Conservation (phyloP, 192 early-diverging fungal species). For the Coemansia sp. region DNA sequence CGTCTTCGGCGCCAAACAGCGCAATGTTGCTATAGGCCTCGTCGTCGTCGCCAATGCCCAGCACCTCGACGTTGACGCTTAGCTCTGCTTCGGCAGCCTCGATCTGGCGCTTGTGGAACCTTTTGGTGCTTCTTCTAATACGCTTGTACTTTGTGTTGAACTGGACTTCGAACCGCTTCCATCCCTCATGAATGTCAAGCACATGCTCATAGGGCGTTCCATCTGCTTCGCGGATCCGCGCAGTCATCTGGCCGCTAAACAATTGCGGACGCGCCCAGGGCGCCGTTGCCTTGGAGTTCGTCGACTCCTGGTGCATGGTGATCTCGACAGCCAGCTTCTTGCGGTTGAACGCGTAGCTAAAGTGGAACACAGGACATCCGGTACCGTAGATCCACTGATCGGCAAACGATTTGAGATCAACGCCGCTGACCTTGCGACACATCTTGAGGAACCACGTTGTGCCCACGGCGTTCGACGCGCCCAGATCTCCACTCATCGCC, state of each 20-base stretch:
- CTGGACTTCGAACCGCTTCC: constrained; percentile 80
- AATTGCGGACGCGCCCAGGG: constrained; percentile 46
- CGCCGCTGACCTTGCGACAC: constrained; percentile 83
- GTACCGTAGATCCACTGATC: constrained; percentile 94
- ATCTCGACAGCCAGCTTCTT: constrained; percentile 97
- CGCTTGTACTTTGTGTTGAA: constrained; percentile 99
- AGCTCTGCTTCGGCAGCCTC: constrained; percentile 61
- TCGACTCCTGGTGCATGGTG: constrained; percentile 68
- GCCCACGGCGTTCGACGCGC: constrained; percentile 55
- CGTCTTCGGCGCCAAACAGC: constrained; percentile 58
- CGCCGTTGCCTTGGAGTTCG: constrained; percentile 54
- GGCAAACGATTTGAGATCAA: constrained; percentile 76
- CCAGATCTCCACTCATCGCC: constrained; percentile 67
- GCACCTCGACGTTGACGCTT: constrained; percentile 48
- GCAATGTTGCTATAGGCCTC: constrained; percentile 46
- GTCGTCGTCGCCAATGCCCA: constrained; percentile 49
- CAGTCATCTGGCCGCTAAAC: constrained; percentile 64
- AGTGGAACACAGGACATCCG: constrained; percentile 84
- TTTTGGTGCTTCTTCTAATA: constrained; percentile 76
- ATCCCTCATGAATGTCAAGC: constrained; percentile 71
- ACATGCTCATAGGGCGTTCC: constrained; percentile 81
- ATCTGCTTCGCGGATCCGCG: constrained; percentile 78
- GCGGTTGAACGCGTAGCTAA: constrained; percentile 83
- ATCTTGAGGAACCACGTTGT: constrained; percentile 74
- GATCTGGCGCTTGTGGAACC: constrained; percentile 69